These are phyloP conservation scores for Colletotrichum musae DNA, from an alignment of 2,329 filamentous ascomycete species.

Conservation along the genomic window DNA sequence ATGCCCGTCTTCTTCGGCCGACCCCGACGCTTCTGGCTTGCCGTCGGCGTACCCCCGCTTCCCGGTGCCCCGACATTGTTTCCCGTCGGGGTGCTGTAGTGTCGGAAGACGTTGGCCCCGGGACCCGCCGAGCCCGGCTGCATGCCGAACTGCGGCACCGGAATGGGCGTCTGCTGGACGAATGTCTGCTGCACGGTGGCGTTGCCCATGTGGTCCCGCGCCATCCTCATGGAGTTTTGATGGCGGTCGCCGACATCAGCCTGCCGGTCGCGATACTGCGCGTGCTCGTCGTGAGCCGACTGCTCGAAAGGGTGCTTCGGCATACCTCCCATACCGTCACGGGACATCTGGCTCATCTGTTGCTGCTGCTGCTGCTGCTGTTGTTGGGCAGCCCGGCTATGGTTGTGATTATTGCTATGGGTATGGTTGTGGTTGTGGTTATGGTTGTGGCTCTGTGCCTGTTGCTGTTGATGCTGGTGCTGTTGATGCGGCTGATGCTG, in stretches of 20 bases:
- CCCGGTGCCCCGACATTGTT: slow-evolving; percentile 26
- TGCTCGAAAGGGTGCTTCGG: slow-evolving; percentile 41
- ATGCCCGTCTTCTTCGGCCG: slow-evolving; percentile 39
- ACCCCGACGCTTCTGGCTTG: slow-evolving; percentile 38
- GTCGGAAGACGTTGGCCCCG: slow-evolving; percentile 34
- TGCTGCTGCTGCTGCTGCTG: slow-evolving; percentile 26
- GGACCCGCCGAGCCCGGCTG: slow-evolving; percentile 26
- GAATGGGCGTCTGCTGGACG: slow-evolving; percentile 41
- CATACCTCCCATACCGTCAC: slow-evolving; percentile 36
- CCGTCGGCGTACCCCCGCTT: slow-evolving; percentile 26
- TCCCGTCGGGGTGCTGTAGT: slow-evolving; percentile 34
- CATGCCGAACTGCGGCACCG: slow-evolving; percentile 43
- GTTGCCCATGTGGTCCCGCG: slow-evolving; percentile 38
- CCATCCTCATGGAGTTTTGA: slow-evolving; percentile 36
- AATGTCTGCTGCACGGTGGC: slow-evolving; percentile 35
- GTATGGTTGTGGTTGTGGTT: slow-evolving; percentile 27
- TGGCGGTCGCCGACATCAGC: slow-evolving; percentile 28
- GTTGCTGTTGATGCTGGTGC: slow-evolving; percentile 23
- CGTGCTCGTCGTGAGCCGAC: slow-evolving; percentile 39
- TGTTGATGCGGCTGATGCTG: slow-evolving; percentile 28
- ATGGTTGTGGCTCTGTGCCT: slow-evolving; percentile 31
- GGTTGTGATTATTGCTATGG: slow-evolving; percentile 29
- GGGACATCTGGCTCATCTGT: slow-evolving; percentile 40
- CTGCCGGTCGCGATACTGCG: slow-evolving; percentile 40
- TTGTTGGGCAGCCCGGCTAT: slow-evolving; percentile 29